phyloP scores from a whole-genome alignment of 78 protist genomes.

The Tieghemostelium lacteum region DNA sequence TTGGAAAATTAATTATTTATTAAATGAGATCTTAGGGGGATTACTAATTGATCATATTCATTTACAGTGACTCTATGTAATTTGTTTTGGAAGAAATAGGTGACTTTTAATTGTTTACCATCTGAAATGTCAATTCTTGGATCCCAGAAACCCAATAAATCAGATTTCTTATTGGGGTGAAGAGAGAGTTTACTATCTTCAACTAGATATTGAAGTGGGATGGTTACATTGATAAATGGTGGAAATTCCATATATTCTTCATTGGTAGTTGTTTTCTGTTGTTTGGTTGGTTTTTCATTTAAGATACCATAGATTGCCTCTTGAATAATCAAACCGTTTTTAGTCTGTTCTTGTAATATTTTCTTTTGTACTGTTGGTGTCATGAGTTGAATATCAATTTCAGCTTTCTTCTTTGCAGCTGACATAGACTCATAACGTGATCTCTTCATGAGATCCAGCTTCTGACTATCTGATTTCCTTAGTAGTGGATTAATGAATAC shows the following conservation, averaged over 20 bases:
- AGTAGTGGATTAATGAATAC: conserved; percentile 22
- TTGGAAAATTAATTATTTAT: conserved; percentile 28
- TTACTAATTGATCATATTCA: conserved; percentile 48
- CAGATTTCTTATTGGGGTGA: conserved; percentile 48
- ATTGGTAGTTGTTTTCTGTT: neutral
- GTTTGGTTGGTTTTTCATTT: neutral
- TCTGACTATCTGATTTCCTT: neutral
- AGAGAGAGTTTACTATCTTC: conserved; percentile 57
- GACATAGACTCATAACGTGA: neutral
- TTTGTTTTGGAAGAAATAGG: conserved; percentile 64
- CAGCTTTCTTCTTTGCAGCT: conserved; percentile 12
- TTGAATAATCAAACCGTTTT: conserved; percentile 68
- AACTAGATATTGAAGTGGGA: conserved; percentile 70
- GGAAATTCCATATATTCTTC: conserved; percentile 13
- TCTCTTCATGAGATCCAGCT: neutral
- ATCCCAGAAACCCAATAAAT: conserved; percentile 75
- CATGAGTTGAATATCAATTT: conserved; percentile 42
- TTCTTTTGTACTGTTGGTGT: conserved; percentile 37
- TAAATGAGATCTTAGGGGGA: conserved; percentile 54
- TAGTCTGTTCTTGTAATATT: conserved; percentile 28
- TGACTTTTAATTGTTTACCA: conserved; percentile 42
- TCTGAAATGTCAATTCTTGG: conserved; percentile 54
- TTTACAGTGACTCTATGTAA: conserved; percentile 23
- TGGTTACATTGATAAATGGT: conserved; percentile 53
- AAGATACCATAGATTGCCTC: conserved; percentile 57